Conservation (phyloP, 129 eudicot species). For the Lactuca saligna region DNA sequence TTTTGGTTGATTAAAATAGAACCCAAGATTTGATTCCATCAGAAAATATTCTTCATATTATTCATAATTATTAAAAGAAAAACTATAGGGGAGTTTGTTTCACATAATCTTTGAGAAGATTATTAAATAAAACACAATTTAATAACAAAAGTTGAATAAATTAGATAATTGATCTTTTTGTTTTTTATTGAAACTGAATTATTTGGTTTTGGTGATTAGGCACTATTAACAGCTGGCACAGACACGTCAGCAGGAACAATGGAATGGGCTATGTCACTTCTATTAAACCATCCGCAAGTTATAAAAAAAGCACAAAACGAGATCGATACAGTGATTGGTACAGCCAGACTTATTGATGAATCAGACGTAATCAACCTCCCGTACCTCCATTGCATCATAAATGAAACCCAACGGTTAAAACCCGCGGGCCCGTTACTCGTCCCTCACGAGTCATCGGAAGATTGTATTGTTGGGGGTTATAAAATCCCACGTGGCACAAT, state of each 20-base stretch:
- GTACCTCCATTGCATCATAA: slow-evolving; percentile 42
- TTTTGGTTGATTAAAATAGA: not conserved
- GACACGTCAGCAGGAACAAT: slow-evolving; percentile 40
- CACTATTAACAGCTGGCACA: slow-evolving; percentile 34
- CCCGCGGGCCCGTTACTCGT: slow-evolving; percentile 39
- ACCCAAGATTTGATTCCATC: not conserved
- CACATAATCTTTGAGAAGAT: no score
- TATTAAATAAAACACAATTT: no score
- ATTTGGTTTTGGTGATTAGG: slow-evolving; percentile 14
- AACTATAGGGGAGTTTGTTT: no score
- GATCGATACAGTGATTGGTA: slow-evolving; percentile 27
- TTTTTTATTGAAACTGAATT: no score
- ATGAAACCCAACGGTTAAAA: slow-evolving; percentile 40
- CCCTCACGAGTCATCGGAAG: slow-evolving; percentile 45
- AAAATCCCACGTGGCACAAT: slow-evolving; percentile 43
- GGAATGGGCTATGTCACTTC: slow-evolving; percentile 54
- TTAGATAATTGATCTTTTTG: no score
- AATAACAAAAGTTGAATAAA: no score
- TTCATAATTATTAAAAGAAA: not conserved
- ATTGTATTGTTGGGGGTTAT: slow-evolving; percentile 42
- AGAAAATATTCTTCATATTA: not conserved
- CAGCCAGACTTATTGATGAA: slow-evolving; percentile 33
- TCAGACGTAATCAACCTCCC: slow-evolving; percentile 42
- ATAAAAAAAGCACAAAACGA: slow-evolving; percentile 37
- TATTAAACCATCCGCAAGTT: slow-evolving; percentile 44